phyloP scores from a whole-genome alignment of 805 yeast genomes.

The Torulaspora indica region DNA sequence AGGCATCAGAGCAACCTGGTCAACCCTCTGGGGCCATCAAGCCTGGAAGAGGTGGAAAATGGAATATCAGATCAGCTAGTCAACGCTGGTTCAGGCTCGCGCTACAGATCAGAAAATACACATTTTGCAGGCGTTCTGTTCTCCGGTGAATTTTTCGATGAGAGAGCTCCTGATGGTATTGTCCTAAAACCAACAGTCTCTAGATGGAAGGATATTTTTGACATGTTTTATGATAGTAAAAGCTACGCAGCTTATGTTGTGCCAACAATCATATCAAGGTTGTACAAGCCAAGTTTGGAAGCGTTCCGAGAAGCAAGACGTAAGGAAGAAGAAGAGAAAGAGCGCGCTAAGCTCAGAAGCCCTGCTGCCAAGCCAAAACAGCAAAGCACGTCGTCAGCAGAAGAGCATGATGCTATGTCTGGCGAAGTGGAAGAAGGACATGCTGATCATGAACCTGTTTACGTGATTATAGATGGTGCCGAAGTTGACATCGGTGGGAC shows the following conservation, averaged over 20 bases:
- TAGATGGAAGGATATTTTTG: slow-evolving; percentile 62
- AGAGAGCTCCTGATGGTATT: slow-evolving; percentile 31
- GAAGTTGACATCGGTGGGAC: slow-evolving; percentile 84
- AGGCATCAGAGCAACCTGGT: slow-evolving; percentile 30
- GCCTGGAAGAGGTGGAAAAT: slow-evolving; percentile 34
- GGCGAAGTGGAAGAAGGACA: slow-evolving; percentile 33
- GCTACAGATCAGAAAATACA: slow-evolving; percentile 26
- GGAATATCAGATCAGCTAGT: slow-evolving; percentile 29
- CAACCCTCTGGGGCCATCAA: slow-evolving; percentile 35
- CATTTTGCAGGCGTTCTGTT: slow-evolving; percentile 32
- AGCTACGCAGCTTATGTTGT: slow-evolving; percentile 37
- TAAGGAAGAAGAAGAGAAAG: slow-evolving; percentile 30
- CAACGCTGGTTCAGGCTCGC: slow-evolving; percentile 25
- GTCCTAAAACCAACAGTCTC: slow-evolving; percentile 48
- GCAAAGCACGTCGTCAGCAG: slow-evolving; percentile 16
- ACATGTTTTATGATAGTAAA: slow-evolving; percentile 46
- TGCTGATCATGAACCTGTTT: slow-evolving; percentile 47
- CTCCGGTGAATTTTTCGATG: slow-evolving; percentile 34
- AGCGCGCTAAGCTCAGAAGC: slow-evolving; percentile 26
- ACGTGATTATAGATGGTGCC: slow-evolving; percentile 68
- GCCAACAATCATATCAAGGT: slow-evolving; percentile 43
- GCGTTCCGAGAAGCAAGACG: slow-evolving; percentile 30
- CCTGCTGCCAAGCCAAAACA: slow-evolving; percentile 28
- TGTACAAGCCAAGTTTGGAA: slow-evolving; percentile 47
- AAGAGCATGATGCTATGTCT: slow-evolving; percentile 10